Base-by-base conservation (phyloP, 352 stramenopile species). In the Aphanomyces invadans region DNA sequence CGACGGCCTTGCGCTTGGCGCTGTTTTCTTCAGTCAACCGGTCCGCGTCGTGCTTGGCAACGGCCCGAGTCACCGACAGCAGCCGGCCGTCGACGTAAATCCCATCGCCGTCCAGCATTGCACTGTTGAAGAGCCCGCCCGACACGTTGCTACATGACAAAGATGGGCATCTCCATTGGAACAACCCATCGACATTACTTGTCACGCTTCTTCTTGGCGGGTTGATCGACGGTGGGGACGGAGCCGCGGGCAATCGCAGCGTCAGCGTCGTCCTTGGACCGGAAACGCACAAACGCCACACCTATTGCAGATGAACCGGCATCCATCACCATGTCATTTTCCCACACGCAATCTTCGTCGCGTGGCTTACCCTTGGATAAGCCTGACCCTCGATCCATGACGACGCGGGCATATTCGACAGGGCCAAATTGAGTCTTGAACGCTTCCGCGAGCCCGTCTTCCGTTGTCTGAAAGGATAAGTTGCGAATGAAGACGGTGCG, bases 401-500 rank as follows among this genome's bases (percentile, higher is more conserved):
- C 85, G 12, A 94, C 73, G 44, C 83, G 83, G 21, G 83, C 83
- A 62, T 94, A 94, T 62, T 94, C 80, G 52, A 94, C 77, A 5
- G 74, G 63, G 28, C 85, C 85, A 65, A 91, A 94, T 31, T 70
- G 33, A 5, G 73, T 80, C 52, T 71, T 68, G 49, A 94, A 92
- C 53, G 89, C 90, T 25, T 81, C 76, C 38, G 83, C 78, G 38
- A 94, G 68, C 17, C 69, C 71, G 10, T 90, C 80, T 51, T 94
- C 83, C 0, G 73, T 85, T 25, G 79, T 89, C 68, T 94, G 83
- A 71, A 94, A 94, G 31, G 83, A 92, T 69, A 94, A 39, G 54
- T 94, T 94, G 29, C 83, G 85, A 48, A 94, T 79, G 65, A 94
- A 94, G 4, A 94, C 71, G 15, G 85, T 94, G 66, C 83, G 85